Evolutionary conservation across 2,329 filamentous ascomycete genomes (phyloP).

Genomic region (Trichoderma lentiforme): DNA sequence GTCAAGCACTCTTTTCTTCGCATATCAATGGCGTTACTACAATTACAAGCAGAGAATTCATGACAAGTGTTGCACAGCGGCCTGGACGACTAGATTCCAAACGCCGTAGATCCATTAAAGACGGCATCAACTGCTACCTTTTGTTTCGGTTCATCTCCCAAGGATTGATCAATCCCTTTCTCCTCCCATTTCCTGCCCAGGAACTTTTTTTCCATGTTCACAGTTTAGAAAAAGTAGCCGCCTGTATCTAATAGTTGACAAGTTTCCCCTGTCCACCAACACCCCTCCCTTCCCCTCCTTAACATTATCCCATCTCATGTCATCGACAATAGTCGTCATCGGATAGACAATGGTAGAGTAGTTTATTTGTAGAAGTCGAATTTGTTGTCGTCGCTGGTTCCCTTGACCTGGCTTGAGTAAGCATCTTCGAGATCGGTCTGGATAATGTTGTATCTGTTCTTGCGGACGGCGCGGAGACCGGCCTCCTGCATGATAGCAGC

Average conservation of each 20-base stretch:
- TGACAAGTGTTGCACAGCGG: neutral
- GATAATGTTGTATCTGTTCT: slow-evolving; percentile 99
- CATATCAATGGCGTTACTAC: neutral
- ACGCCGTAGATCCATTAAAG: slow-evolving; percentile 7
- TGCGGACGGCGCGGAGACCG: slow-evolving; percentile 85
- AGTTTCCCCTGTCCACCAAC: neutral
- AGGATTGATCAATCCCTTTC: neutral
- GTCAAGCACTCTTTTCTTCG: neutral
- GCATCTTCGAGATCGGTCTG: slow-evolving; percentile 95
- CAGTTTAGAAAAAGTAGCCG: neutral
- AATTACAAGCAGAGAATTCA: neutral
- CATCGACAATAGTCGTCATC: neutral
- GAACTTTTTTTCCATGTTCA: neutral
- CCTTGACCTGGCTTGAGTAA: slow-evolving; percentile 96
- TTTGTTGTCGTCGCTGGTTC: slow-evolving; percentile 61
- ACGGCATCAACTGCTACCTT: neutral
- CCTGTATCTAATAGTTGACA: neutral
- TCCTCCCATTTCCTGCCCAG: neutral
- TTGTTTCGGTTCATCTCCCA: neutral
- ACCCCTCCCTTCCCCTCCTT: neutral
- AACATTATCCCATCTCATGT: neutral
- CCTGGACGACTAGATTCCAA: slow-evolving; percentile 6
- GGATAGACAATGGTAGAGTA: neutral
- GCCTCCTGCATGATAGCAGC: slow-evolving; percentile 99
- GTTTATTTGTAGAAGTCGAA: slow-evolving; percentile 89